Base-by-base conservation (phyloP, 495 filamentous ascomycete genomes). In the Penicillium longicatenatum region DNA sequence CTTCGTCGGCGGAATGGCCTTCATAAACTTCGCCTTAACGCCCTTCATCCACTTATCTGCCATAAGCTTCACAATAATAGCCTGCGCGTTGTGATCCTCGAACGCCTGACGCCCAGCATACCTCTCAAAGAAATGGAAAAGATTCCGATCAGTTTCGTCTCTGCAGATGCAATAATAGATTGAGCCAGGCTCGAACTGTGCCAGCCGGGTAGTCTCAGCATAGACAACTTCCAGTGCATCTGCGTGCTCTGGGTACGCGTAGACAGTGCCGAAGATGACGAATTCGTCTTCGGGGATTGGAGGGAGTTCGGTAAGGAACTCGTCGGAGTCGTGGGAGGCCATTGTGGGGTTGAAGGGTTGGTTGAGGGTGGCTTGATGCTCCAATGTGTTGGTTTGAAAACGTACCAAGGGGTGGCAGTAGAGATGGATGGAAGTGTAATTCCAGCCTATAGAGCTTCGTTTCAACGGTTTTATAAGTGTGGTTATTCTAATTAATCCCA, bases 91-190 rank as follows among this genome's bases (percentile, higher is more conserved):
- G 50, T 75, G 73, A 20, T 51, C 62, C 3, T 70, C 65, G 46
- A 75, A 75, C 0, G 72, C 70, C 30, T 58, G 37, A 8, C 50
- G 52, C 0, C 62, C 61, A 4, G 52, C 61, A 39, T 72, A 75
- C 8, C 61, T 55, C 59, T 75, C 73, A 50, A 72, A 75, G 48
- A 75, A 75, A 50, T 74, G 66, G 35, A 76, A 76, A 11, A 75
- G 43, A 26, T 41, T 61, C 1, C 53, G 65, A 30, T 75, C 61
- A 16, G 66, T 52, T 17, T 5, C 5, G 49, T 75, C 72, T 26
- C 69, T 37, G 20, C 54, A 57, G 21, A 75, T 61, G 52, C 60
- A 67, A 48, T 74, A 75, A 45, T 74, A 68, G 17, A 76, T 52
- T 12, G 56, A 62, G 16, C 73, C 73, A 4, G 68, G 65, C 52